Evolutionary conservation across 257 asterid genomes (phyloP).

Genomic region (Solanum peruvianum): DNA sequence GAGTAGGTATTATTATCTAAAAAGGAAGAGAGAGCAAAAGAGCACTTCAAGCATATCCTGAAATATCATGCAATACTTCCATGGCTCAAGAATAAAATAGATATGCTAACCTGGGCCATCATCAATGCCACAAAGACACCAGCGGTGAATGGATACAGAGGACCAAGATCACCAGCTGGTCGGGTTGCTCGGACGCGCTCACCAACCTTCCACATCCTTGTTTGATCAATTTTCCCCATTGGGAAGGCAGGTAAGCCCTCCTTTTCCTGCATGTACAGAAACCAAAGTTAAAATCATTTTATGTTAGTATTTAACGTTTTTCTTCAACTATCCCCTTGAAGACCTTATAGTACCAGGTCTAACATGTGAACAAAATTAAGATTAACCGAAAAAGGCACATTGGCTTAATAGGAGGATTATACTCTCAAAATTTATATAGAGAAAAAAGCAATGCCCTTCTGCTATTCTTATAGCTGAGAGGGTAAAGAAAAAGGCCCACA

Average conservation of each 20-base stretch:
- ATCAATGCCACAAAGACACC: constrained; percentile 88
- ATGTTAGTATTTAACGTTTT: neutral
- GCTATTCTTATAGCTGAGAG: neutral
- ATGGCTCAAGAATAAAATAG: neutral
- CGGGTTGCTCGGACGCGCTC: constrained; percentile 65
- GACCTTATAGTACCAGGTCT: neutral
- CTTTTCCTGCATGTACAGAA: constrained; percentile 39
- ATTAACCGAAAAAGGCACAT: neutral
- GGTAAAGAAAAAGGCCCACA: neutral
- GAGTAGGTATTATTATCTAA: neutral
- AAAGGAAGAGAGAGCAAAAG: neutral
- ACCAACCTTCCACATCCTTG: constrained; percentile 92
- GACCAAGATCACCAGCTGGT: constrained; percentile 80
- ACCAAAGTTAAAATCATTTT: neutral
- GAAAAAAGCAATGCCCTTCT: neutral
- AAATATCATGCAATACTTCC: neutral
- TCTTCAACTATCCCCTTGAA: neutral
- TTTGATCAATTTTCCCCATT: constrained; percentile 90
- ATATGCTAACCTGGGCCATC: constrained; percentile 71
- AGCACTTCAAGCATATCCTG: neutral
- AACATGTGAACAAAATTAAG: neutral
- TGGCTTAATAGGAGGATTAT: neutral
- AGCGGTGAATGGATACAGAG: constrained; percentile 83
- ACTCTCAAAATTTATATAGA: neutral
- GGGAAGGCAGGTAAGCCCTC: constrained; percentile 93